These are phyloP conservation scores for Narthecium ossifragum DNA, from an alignment of 106 monocot genomes.

Conservation along the genomic window DNA sequence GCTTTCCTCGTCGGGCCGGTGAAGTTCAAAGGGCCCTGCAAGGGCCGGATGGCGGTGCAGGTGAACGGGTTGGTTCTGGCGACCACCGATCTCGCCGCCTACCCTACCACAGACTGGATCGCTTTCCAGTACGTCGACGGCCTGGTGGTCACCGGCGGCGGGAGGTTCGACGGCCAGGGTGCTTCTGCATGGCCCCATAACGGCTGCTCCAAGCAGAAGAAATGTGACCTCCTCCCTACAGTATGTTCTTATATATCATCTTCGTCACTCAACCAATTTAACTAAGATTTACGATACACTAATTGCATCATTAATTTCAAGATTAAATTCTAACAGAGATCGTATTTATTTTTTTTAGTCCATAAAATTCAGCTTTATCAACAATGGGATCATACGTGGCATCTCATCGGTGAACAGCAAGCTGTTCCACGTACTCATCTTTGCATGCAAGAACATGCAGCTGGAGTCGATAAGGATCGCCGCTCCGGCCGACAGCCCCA, in stretches of 20 bases:
- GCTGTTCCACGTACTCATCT: slow-evolving; percentile 28
- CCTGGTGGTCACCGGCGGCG: slow-evolving; percentile 23
- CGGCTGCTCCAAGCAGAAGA: slow-evolving; percentile 11
- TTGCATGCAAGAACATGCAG: slow-evolving; percentile 3
- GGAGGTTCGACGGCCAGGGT: slow-evolving; percentile 43
- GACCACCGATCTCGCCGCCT: slow-evolving; percentile 14
- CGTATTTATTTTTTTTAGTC: no score
- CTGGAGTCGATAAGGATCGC: slow-evolving; percentile 16
- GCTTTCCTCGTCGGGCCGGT: slow-evolving; percentile 22
- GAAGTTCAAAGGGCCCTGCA: slow-evolving; percentile 42
- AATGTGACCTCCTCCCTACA: slow-evolving; percentile 34
- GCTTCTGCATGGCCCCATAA: slow-evolving; percentile 25
- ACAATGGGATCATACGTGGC: neutral
- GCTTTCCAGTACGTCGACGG: slow-evolving; percentile 26
- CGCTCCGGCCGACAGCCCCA: slow-evolving; percentile 32
- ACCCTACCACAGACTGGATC: slow-evolving; percentile 26
- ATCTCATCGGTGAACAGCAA: slow-evolving; percentile 15
- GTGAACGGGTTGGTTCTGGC: slow-evolving; percentile 30
- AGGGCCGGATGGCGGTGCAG: slow-evolving; percentile 14
- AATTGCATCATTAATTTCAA: no score
- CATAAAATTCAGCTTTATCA: neutral
- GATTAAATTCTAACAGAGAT: no score
- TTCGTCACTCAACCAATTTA: no score
- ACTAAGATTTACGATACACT: neutral
- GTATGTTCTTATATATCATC: no score